These are phyloP conservation scores for Trypanosoma congolense DNA, from an alignment of 208 protist species.

Conservation along the genomic window DNA sequence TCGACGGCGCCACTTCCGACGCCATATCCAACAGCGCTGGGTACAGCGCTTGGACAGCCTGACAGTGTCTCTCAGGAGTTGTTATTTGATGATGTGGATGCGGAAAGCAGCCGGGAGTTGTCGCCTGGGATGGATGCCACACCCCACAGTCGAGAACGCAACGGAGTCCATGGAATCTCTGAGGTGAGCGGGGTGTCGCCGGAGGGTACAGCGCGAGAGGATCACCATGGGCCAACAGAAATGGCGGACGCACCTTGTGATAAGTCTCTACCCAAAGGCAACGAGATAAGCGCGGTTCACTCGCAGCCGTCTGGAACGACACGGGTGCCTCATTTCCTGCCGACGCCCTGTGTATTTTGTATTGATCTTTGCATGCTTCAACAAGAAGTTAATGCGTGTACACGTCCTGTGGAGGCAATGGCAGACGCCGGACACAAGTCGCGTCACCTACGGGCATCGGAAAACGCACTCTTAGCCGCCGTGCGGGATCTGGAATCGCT, in stretches of 20 bases:
- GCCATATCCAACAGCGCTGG: conserved; percentile 6
- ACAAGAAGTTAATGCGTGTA: conserved; percentile 15
- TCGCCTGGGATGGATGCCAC: too few species aligned
- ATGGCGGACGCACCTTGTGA: too few species aligned
- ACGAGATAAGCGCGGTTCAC: too few species aligned
- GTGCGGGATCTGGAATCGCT: conserved; percentile 7
- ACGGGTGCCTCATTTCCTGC: too few species aligned
- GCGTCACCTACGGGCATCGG: conserved; percentile 1
- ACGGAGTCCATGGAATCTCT: too few species aligned
- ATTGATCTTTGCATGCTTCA: background rate
- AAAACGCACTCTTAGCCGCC: conserved; percentile 1
- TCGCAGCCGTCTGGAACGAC: too few species aligned
- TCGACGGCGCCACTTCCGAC: conserved; percentile 6
- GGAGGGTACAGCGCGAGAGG: too few species aligned
- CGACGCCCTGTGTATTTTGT: background rate
- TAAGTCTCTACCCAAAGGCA: too few species aligned
- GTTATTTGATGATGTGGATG: background rate
- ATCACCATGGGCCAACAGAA: too few species aligned
- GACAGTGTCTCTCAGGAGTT: background rate
- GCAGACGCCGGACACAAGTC: background rate
- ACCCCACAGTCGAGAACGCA: too few species aligned
- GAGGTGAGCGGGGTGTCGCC: too few species aligned
- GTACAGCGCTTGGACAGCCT: background rate
- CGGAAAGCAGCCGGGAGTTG: too few species aligned
- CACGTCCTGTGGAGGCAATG: background rate